Conservation (phyloP, 2,329 filamentous ascomycete genomes). For the Stylonectria norvegica region DNA sequence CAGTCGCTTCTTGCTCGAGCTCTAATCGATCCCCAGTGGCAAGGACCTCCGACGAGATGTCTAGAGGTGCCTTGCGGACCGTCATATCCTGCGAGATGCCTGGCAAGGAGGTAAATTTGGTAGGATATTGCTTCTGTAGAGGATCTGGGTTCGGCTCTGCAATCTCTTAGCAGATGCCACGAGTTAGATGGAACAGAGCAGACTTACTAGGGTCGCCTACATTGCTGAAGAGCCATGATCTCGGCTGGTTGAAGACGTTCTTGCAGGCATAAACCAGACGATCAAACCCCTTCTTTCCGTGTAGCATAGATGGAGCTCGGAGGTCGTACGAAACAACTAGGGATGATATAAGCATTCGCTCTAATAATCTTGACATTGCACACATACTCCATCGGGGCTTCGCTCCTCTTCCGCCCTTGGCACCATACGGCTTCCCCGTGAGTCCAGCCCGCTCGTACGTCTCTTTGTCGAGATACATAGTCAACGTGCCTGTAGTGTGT, state of each 20-base stretch:
- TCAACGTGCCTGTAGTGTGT: constrained; percentile 57
- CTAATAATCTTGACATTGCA: too few relatives aligned
- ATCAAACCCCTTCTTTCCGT: constrained; percentile 80
- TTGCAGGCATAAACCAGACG: constrained; percentile 73
- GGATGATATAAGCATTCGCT: background rate
- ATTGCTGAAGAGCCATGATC: constrained; percentile 78
- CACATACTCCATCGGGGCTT: constrained; percentile 71
- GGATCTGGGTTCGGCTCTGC: constrained; percentile 50
- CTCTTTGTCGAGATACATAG: constrained; percentile 74
- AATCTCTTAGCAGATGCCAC: constrained; percentile 18
- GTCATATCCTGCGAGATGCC: constrained; percentile 14
- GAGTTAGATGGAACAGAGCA: background rate
- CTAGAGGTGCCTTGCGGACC: constrained; percentile 24
- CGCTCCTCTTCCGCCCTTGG: constrained; percentile 54
- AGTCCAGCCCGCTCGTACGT: constrained; percentile 81
- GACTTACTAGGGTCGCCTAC: constrained; percentile 35
- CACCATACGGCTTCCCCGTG: constrained; percentile 63
- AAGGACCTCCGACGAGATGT: constrained; percentile 26
- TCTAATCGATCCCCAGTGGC: constrained; percentile 41
- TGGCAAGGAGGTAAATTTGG: constrained; percentile 36
- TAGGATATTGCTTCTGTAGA: constrained; percentile 44
- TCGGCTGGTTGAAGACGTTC: constrained; percentile 65
- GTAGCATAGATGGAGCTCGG: constrained; percentile 69
- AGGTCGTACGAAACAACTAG: constrained; percentile 76
- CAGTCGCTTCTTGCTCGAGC: constrained; percentile 60